Evolutionary conservation across 768 basidiomycete genomes (phyloP).

Genomic region (Imleria badia): DNA sequence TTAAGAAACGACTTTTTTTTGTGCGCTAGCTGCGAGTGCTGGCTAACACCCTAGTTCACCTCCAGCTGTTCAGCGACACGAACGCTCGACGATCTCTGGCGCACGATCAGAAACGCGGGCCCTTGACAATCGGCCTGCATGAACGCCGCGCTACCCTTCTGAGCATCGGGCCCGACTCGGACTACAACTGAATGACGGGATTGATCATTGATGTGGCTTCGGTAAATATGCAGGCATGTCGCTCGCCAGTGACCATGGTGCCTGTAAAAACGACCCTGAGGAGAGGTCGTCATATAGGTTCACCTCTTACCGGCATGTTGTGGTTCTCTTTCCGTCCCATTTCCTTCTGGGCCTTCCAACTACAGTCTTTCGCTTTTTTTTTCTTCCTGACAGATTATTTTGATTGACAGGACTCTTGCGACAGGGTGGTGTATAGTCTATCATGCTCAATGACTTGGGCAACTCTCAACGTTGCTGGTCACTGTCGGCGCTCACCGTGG

Average conservation of each 20-base stretch:
- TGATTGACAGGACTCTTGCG: background rate
- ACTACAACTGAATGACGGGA: background rate
- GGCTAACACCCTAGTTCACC: background rate
- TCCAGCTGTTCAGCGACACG: background rate
- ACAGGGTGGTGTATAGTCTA: background rate
- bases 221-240: background rate
- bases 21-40: background rate
- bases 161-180: no score
- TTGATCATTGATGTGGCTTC: background rate
- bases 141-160: no score
- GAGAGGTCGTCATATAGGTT: conserved; percentile 1
- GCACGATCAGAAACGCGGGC: background rate
- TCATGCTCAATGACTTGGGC: conserved; percentile 13
- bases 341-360: conserved; percentile 10
- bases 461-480: conserved; percentile 14
- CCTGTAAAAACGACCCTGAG: conserved; percentile 19
- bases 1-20: background rate
- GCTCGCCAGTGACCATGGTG: background rate
- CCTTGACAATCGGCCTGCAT: background rate
- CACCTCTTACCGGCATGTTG: background rate
- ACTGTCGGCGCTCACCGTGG: conserved; percentile 10
- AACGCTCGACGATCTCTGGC: background rate
- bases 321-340: conserved; percentile 1
- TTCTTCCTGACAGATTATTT: background rate
- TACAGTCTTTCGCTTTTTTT: conserved; percentile 15